Conservation (phyloP, 2,329 filamentous ascomycete species). For the Geosmithia morbida region DNA sequence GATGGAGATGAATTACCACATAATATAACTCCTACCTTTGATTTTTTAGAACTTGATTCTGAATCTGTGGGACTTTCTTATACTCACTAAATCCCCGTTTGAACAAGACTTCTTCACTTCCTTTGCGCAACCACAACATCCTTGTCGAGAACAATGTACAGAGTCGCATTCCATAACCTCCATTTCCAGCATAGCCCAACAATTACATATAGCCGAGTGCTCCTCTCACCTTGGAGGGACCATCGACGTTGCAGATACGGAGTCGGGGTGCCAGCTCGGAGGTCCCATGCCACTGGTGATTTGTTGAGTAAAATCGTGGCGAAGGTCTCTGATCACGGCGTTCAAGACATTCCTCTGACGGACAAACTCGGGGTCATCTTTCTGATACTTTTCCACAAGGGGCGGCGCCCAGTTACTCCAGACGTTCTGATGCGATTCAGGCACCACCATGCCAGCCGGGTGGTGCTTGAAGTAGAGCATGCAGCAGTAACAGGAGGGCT, state of each 20-base stretch:
- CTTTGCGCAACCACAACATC: too few relatives aligned
- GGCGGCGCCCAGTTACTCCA: constrained; percentile 20
- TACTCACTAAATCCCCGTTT: too few relatives aligned
- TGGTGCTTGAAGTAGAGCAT: constrained; percentile 27
- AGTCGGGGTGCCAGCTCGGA: background rate
- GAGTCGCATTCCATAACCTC: background rate
- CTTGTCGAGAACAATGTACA: too few relatives aligned
- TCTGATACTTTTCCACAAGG: constrained; percentile 32
- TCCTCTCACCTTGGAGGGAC: background rate
- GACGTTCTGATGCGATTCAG: constrained; percentile 21
- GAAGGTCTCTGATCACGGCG: background rate
- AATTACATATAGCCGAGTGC: background rate
- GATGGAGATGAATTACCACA: too few relatives aligned
- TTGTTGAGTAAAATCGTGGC: background rate
- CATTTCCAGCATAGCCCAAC: background rate
- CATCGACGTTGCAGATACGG: background rate
- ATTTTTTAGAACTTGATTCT: too few relatives aligned
- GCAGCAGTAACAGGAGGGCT: constrained; percentile 35
- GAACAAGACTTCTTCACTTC: too few relatives aligned
- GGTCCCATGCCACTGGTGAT: background rate
- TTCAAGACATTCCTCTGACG: background rate
- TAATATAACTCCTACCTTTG: too few relatives aligned
- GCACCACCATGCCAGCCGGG: constrained; percentile 14
- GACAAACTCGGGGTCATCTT: background rate
- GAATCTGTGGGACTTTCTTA: too few relatives aligned